Evolutionary conservation across 1,284 basidiomycete genomes (phyloP).

Genomic region (Vanrija sp.): DNA sequence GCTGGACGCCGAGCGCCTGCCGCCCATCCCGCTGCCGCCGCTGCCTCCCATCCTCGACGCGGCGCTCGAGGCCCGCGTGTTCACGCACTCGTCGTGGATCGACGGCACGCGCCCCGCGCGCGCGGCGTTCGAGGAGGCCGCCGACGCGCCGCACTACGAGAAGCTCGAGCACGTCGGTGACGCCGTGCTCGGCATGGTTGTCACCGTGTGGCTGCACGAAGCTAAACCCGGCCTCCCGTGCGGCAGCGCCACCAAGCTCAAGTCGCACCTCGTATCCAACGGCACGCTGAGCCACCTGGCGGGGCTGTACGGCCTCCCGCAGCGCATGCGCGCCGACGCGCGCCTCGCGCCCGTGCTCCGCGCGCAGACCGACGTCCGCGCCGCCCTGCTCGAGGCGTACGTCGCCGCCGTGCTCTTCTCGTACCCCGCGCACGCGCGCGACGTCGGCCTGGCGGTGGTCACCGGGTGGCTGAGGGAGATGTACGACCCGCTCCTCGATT

Average conservation of each 20-base stretch:
- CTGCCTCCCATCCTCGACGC: conserved; percentile 32
- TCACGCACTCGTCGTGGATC: conserved; percentile 34
- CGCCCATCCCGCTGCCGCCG: conserved; percentile 39
- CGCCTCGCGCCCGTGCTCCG: conserved; percentile 32
- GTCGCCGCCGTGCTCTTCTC: conserved; percentile 44
- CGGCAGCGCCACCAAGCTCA: conserved; percentile 44
- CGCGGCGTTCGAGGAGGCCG: conserved; percentile 35
- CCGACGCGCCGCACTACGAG: conserved; percentile 33
- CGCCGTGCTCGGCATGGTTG: conserved; percentile 40
- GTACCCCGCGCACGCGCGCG: conserved; percentile 21
- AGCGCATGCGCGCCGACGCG: conserved; percentile 32
- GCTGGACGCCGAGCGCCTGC: conserved; percentile 39
- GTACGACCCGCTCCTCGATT: conserved; percentile 42
- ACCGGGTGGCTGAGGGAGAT: conserved; percentile 41
- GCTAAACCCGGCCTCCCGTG: conserved; percentile 34
- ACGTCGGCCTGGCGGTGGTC: conserved; percentile 24
- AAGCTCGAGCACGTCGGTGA: conserved; percentile 47
- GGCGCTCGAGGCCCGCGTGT: conserved; percentile 26
- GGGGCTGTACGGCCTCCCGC: conserved; percentile 39
- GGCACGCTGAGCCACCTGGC: conserved; percentile 42
- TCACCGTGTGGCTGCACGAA: conserved; percentile 46
- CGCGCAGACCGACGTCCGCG: conserved; percentile 40
- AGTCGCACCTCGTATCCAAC: conserved; percentile 44
- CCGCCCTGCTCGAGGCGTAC: conserved; percentile 45
- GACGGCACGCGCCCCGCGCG: conserved; percentile 21